These are phyloP conservation scores for Cytospora paraplurivora DNA, from an alignment of 2,329 filamentous ascomycete genomes.

Conservation along the genomic window DNA sequence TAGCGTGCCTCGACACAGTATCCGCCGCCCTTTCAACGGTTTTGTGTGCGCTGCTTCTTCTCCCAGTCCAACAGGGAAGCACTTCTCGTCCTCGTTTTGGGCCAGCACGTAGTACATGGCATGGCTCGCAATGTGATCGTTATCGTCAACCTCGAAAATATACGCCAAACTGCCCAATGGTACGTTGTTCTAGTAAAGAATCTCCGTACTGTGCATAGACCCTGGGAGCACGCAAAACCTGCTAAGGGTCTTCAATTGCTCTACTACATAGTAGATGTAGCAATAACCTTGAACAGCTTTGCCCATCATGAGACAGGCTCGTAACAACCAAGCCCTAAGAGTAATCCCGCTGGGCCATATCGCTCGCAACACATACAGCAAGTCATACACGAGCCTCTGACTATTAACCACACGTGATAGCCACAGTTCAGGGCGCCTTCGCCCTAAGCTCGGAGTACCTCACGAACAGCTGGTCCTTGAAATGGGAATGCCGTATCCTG, in stretches of 20 bases:
- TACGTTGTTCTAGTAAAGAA: no score
- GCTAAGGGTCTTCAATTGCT: no score
- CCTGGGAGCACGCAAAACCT: no score
- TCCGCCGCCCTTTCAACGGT: background rate
- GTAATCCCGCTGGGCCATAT: background rate
- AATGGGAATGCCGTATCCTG: constrained; percentile 82
- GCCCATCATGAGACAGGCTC: background rate
- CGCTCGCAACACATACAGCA: background rate
- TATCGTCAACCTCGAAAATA: no score
- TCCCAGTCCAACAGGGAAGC: no score
- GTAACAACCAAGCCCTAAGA: background rate
- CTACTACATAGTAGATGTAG: background rate
- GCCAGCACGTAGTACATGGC: no score
- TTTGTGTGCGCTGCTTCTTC: background rate
- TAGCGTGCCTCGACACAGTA: constrained; percentile 4
- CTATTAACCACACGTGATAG: no score
- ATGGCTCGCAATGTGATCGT: no score
- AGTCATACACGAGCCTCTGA: background rate
- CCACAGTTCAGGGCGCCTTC: background rate
- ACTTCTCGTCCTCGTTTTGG: no score
- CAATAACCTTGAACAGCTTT: background rate
- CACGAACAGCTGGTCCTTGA: constrained; percentile 80
- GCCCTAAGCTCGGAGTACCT: constrained; percentile 58
- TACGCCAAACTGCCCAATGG: no score
- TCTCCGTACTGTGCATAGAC: no score